phyloP scores from a whole-genome alignment of 768 basidiomycete genomes.

The Phylloporus sp. region DNA sequence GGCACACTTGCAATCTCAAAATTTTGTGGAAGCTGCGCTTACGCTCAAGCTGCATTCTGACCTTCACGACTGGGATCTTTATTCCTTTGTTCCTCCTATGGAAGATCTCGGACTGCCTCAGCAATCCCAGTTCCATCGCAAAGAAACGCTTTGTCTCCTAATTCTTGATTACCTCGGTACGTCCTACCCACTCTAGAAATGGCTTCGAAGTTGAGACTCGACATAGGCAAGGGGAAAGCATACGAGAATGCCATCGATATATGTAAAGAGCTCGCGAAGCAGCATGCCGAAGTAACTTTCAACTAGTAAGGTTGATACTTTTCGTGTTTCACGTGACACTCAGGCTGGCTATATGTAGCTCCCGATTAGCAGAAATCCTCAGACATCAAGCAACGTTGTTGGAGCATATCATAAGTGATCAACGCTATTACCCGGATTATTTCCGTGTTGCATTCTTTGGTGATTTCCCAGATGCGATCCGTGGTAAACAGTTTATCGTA shows the following conservation, averaged over 20 bases:
- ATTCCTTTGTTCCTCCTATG: constrained; percentile 79
- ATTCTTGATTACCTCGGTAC: constrained; percentile 92
- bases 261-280: constrained; percentile 84
- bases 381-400: constrained; percentile 83
- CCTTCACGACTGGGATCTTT: constrained; percentile 86
- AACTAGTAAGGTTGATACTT: constrained; percentile 64
- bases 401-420: constrained; percentile 80
- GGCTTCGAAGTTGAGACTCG: constrained; percentile 1
- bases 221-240: constrained; percentile 88
- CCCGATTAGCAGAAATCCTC: constrained; percentile 79
- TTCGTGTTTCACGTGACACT: not conserved
- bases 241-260: constrained; percentile 94
- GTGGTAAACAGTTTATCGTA: constrained; percentile 90
- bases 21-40: constrained; percentile 89
- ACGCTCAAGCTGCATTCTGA: constrained; percentile 94
- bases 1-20: constrained; percentile 88
- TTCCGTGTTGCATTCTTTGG: constrained; percentile 94
- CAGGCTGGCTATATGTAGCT: constrained; percentile 43
- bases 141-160: constrained; percentile 86
- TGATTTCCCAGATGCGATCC: constrained; percentile 79
- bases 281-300: constrained; percentile 87
- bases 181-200: constrained; percentile 12
- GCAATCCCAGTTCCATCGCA: constrained; percentile 91
- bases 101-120: constrained; percentile 86
- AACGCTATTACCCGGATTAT: constrained; percentile 88